Base-by-base conservation (phyloP, 2,329 filamentous ascomycete genomes). In the Aspergillus aculeatus region DNA sequence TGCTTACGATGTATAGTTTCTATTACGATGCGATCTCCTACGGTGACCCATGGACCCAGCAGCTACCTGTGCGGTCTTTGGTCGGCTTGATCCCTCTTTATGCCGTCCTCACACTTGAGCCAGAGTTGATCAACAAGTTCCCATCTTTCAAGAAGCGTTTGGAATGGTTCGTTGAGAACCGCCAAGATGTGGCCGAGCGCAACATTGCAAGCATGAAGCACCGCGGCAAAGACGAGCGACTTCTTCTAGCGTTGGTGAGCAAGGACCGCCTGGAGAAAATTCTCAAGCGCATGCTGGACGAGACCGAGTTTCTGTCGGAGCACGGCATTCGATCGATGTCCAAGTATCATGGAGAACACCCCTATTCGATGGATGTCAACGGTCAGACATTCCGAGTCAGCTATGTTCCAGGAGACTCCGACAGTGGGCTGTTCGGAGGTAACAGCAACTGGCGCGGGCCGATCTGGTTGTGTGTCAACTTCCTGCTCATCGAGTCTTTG, bases 1-100 rank as follows among this genome's bases (percentile, higher is more conserved):
- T 11, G 5, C 66, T 71, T 49, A 75, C 54, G 7, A 14, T 11
- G 6, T 5, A 11, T 56, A 78, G 91, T 58, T 98, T 98, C 82
- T 98, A 98, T 83, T 98, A 98, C 73, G 94, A 98, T 78, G 94
- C 94, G 26, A 98, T 98, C 65, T 96, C 93, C 1, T 98, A 92
- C 86, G 94, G 94, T 53, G 92, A 92, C 9, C 93, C 93, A 7
- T 96, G 89, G 88, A 91, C 91, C 56, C 91, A 97, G 71, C 93
- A 97, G 76, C 85, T 98, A 71, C 93, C 92, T 1, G 91, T 98
- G 55, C 85, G 92, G 60, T 98, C 94, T 16, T 85, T 98, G 7
- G 94, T 98, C 55, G 94, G 95, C 11, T 81, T 98, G 59, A 98
- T 98, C 64, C 94, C 94, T 1, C 85, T 98, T 11, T 98, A 96